These are phyloP conservation scores for Mycocentrospora acerina DNA, from an alignment of 2,329 filamentous ascomycete species.

Conservation along the genomic window DNA sequence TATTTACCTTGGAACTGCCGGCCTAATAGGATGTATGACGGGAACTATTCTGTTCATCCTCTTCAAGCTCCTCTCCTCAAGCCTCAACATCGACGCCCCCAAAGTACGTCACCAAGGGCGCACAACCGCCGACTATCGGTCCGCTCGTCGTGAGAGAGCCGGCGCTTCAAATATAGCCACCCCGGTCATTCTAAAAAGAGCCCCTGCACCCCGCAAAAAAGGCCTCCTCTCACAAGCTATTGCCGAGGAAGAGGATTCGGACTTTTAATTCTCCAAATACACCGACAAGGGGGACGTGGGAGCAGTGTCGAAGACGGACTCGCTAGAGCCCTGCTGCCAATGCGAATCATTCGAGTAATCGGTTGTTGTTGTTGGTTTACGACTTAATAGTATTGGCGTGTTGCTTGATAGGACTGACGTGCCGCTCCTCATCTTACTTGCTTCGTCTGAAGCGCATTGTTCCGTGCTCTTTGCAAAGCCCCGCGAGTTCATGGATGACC, in stretches of 20 bases:
- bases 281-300: neutral
- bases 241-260: conserved; percentile 68
- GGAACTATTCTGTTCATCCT: conserved; percentile 62
- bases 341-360: too few relatives aligned
- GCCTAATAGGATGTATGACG: conserved; percentile 64
- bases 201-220: conserved; percentile 28
- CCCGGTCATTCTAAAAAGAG: conserved; percentile 34
- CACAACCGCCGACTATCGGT: conserved; percentile 33
- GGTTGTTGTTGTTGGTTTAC: too few relatives aligned
- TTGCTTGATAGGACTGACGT: too few relatives aligned
- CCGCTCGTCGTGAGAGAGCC: conserved; percentile 28
- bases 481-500: too few relatives aligned
- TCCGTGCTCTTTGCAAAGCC: too few relatives aligned
- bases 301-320: too few relatives aligned
- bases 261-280: conserved; percentile 36
- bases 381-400: too few relatives aligned
- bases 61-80: conserved; percentile 57
- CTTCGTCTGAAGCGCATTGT: too few relatives aligned
- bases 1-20: conserved; percentile 66
- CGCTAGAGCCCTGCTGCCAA: too few relatives aligned
- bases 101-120: conserved; percentile 12
- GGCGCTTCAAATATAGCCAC: conserved; percentile 18
- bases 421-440: too few relatives aligned
- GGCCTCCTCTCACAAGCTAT: conserved; percentile 67
- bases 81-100: conserved; percentile 46